Conservation (phyloP, 2,329 filamentous ascomycete species). For the Penicillium palitans region DNA sequence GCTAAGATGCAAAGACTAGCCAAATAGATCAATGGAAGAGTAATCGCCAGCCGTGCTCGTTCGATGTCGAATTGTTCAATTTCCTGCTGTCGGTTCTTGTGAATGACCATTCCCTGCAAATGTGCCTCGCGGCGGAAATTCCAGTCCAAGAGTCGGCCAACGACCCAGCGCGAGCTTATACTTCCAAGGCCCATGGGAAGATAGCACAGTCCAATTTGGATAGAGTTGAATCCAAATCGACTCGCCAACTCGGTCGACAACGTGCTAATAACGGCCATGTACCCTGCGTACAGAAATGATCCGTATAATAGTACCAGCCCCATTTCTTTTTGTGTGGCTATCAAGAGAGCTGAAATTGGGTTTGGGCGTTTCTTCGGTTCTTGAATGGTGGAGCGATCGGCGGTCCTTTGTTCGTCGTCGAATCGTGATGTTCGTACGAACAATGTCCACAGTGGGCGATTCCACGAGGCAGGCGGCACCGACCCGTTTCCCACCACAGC, state of each 20-base stretch:
- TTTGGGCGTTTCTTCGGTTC: constrained; percentile 18
- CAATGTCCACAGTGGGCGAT: constrained; percentile 18
- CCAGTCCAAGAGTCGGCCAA: constrained; percentile 59
- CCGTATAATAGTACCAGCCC: constrained; percentile 37
- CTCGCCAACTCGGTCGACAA: constrained; percentile 45
- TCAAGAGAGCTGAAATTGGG: constrained; percentile 27
- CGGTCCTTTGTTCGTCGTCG: neutral
- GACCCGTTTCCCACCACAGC: constrained; percentile 41
- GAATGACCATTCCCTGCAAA: constrained; percentile 48
- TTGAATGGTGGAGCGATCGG: constrained; percentile 15
- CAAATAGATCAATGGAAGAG: constrained; percentile 34
- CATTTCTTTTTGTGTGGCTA: constrained; percentile 38
- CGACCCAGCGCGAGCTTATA: constrained; percentile 31
- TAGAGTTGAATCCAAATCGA: constrained; percentile 23
- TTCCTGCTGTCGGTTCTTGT: constrained; percentile 50
- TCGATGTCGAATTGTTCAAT: constrained; percentile 56
- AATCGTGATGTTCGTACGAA: neutral
- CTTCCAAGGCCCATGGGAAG: constrained; percentile 23
- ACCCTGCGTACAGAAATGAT: constrained; percentile 46
- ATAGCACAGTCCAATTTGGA: constrained; percentile 29
- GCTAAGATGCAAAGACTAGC: constrained; percentile 29
- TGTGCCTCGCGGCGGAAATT: constrained; percentile 66
- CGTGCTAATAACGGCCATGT: constrained; percentile 46
- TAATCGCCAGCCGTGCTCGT: constrained; percentile 36
- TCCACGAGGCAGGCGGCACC: constrained; percentile 26